Percentiles rank a stretch among this genome's conserved stretches.
These are phyloP conservation scores for Penicillium lagena DNA, from an alignment of 495 filamentous ascomycete genomes.

Conservation along the genomic window DNA sequence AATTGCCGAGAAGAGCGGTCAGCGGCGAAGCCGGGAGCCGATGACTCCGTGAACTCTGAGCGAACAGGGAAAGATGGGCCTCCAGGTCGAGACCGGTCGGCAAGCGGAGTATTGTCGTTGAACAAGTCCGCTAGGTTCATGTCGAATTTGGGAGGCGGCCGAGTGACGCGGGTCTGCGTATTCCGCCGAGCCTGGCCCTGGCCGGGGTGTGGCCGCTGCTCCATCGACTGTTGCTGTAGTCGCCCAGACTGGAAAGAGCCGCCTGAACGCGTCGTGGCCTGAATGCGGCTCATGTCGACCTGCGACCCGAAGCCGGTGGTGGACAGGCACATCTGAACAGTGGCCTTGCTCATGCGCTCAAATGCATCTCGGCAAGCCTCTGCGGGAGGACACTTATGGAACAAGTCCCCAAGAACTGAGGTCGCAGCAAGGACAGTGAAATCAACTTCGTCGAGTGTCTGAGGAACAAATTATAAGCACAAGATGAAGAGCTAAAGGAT, in stretches of 20 bases:
- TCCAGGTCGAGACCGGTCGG: slow-evolving; percentile 17
- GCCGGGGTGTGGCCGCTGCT: slow-evolving; percentile 17
- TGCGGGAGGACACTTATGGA: slow-evolving; percentile 72
- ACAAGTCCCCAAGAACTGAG: slow-evolving; percentile 72
- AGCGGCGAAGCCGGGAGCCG: slow-evolving; percentile 16
- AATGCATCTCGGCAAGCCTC: slow-evolving; percentile 90
- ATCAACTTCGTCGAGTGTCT: slow-evolving; percentile 93
- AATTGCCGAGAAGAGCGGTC: slow-evolving; percentile 20
- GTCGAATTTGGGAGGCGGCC: slow-evolving; percentile 52
- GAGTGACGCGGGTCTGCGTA: slow-evolving; percentile 21
- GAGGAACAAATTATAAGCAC: slow-evolving; percentile 5
- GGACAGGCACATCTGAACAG: slow-evolving; percentile 81
- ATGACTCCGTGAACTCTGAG: slow-evolving; percentile 20
- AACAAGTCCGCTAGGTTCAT: slow-evolving; percentile 56
- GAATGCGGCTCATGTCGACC: slow-evolving; percentile 24
- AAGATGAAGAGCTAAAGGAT: not conserved
- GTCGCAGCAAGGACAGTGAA: slow-evolving; percentile 93
- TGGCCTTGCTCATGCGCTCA: slow-evolving; percentile 91
- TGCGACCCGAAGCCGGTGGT: slow-evolving; percentile 72
- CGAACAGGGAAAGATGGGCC: slow-evolving; percentile 15
- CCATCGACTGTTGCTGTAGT: slow-evolving; percentile 14
- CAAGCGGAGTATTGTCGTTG: slow-evolving; percentile 18
- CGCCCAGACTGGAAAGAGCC: slow-evolving; percentile 16
- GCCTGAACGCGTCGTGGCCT: slow-evolving; percentile 9
- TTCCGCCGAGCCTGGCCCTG: slow-evolving; percentile 20